A percentile compares a stretch with the other conserved stretches of the same genome.
phyloP scores from a whole-genome alignment of 805 yeast genomes.

The Candida argentea region DNA sequence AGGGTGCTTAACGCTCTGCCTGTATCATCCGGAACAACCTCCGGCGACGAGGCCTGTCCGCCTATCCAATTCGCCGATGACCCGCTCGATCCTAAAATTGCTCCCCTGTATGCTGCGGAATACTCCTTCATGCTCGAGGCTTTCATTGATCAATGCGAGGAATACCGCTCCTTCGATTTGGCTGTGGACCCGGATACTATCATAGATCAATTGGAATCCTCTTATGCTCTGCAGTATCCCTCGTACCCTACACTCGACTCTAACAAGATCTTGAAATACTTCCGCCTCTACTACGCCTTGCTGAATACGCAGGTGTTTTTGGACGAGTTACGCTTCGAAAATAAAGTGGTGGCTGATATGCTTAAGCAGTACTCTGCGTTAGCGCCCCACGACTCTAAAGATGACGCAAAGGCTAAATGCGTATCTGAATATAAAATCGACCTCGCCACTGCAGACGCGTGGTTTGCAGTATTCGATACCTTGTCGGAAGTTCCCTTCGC shows the following conservation, averaged over 20 bases:
- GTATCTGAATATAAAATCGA: conserved; percentile 8
- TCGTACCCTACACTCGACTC: conserved; percentile 12
- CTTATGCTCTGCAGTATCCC: conserved; percentile 13
- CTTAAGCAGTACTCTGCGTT: conserved; percentile 8
- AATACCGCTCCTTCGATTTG: conserved; percentile 3
- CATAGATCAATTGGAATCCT: conserved; percentile 11
- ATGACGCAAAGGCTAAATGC: conserved; percentile 2
- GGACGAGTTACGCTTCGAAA: conserved; percentile 18
- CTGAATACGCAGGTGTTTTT: conserved; percentile 15
- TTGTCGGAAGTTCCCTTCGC: conserved; percentile 18
- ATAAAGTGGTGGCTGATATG: conserved; percentile 15
- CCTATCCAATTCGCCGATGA: conserved; percentile 9
- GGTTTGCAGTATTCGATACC: conserved; percentile 22
- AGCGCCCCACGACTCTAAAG: conserved; percentile 9
- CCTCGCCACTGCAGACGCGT: conserved; percentile 10
- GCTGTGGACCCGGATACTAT: conserved; percentile 11
- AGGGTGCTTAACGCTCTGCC: conserved; percentile 13
- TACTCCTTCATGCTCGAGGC: conserved; percentile 14
- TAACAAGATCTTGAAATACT: conserved; percentile 16
- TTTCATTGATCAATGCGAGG: conserved; percentile 15
- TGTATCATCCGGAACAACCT: conserved; percentile 6
- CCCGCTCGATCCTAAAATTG: conserved; percentile 11
- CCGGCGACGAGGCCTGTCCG: conserved; percentile 9
- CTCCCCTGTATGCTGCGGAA: conserved; percentile 8
- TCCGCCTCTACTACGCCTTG: conserved; percentile 20